Evolutionary conservation across 2,329 filamentous ascomycete genomes (phyloP), one percentile per base, ranked within the genome.

Genomic region (Calonectria pseudoturangicola): DNA sequence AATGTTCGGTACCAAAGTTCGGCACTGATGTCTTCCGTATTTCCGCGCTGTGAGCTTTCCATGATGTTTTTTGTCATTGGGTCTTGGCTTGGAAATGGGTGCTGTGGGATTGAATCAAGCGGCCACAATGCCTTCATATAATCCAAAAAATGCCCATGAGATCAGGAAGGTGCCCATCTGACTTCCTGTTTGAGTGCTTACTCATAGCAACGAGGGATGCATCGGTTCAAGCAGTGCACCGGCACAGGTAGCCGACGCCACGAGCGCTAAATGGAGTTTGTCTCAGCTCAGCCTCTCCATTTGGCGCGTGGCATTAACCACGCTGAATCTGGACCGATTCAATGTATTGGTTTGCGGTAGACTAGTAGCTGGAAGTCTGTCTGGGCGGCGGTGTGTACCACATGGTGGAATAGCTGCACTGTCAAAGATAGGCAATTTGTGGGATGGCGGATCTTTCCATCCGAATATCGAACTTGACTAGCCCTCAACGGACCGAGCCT

Each of bases 1-100:
- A 60, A 41, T n/a, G n/a, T 3, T n/a, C 54, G 16, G n/a, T 39
- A 60, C 54, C 54, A 60, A 27, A 60, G 54, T 41, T 60, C 54
- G 33, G 33, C 33, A 27, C 54, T 60, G 54, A 60, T 36, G 15
- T 60, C 54, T 60, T 60, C 54, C 4, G 54, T 27, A 15, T 60
- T 36, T 36, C 54, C 33, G 21, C 36, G 54, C 12, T 60, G 30
- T 27, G 54, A 41, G 12, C 6, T 41, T 18, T 41, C 36, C 54
- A 60, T 60, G 13, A 13, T 60, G 54, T n/a, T 2, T 5, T 15
- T 15, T 58, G 18, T 58, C 12, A 25, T 41, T 60, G 54, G 21
- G 21, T 21, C 33, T 6, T 3, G 13, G 8, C n/a, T 9, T 60
- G 30, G n/a, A 15, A 41, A 39, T 41, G 54, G 21, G 33, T 33